These are phyloP conservation scores for Lignosus rhinocerotis DNA, from an alignment of 1,284 basidiomycete species.

Conservation along the genomic window DNA sequence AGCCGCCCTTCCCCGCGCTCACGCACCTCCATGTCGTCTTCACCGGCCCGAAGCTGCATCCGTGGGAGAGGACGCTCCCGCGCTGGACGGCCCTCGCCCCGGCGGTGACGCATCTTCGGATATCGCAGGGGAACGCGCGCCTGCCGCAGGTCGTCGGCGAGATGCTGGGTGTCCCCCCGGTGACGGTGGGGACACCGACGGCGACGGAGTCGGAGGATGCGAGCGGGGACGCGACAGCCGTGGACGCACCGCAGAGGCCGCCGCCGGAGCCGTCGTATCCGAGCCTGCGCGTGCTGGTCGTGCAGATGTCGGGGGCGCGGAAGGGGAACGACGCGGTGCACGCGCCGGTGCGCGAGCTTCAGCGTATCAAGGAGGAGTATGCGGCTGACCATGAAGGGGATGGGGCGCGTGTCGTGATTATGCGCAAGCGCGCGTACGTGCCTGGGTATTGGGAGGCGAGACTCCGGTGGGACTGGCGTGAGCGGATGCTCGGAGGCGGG, in stretches of 20 bases:
- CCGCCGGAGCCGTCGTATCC: background rate
- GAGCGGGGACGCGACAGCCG: background rate
- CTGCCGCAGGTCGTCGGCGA: constrained; percentile 9
- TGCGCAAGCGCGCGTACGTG: constrained; percentile 8
- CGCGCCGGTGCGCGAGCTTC: constrained; percentile 5
- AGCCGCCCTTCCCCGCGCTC: constrained; percentile 16
- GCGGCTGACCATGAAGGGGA: background rate
- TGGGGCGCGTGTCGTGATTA: constrained; percentile 3
- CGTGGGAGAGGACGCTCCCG: constrained; percentile 22
- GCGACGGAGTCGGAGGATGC: background rate
- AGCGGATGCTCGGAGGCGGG: constrained; percentile 13
- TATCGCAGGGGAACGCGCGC: constrained; percentile 15
- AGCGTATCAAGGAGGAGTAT: constrained; percentile 6
- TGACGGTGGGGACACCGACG: background rate
- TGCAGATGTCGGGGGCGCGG: constrained; percentile 17
- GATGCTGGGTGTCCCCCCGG: constrained; percentile 12
- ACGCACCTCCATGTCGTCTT: constrained; percentile 19
- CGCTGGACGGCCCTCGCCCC: constrained; percentile 18
- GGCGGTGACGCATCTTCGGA: constrained; percentile 14
- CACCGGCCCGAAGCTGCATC: constrained; percentile 17
- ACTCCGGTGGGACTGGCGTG: constrained; percentile 17
- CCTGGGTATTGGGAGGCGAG: constrained; percentile 15
- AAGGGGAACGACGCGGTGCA: constrained; percentile 1
- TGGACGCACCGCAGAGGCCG: background rate
- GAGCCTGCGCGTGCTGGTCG: constrained; percentile 10